Evolutionary conservation across 1,284 basidiomycete genomes (phyloP).

Genomic region (Sporisorium iseilematis-ciliati): DNA sequence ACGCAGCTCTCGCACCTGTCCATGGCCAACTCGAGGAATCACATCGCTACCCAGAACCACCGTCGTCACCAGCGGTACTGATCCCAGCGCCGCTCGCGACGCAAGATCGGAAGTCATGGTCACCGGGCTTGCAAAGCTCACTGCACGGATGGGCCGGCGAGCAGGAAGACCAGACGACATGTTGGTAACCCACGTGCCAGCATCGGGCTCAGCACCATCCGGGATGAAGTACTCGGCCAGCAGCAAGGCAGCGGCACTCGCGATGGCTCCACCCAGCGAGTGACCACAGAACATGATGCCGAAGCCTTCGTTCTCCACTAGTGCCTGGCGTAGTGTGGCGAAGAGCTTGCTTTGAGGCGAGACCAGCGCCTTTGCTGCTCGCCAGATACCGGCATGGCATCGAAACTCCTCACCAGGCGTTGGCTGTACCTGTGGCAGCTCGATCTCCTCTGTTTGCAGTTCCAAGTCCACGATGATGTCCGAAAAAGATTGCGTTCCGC

Average conservation of each 20-base stretch:
- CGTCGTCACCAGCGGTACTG: slow-evolving; percentile 61
- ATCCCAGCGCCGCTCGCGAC: slow-evolving; percentile 52
- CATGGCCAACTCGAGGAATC: slow-evolving; percentile 66
- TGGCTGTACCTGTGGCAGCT: slow-evolving; percentile 55
- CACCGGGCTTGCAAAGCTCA: slow-evolving; percentile 67
- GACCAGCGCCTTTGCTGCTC: slow-evolving; percentile 63
- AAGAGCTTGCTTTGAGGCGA: slow-evolving; percentile 61
- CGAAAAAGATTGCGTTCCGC: slow-evolving; percentile 67
- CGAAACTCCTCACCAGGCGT: slow-evolving; percentile 51
- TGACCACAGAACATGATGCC: slow-evolving; percentile 67
- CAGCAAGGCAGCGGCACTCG: slow-evolving; percentile 64
- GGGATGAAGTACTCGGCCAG: slow-evolving; percentile 60
- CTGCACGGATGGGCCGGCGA: slow-evolving; percentile 60
- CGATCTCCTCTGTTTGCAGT: slow-evolving; percentile 61
- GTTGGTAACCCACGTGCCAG: slow-evolving; percentile 62
- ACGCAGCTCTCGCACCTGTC: slow-evolving; percentile 66
- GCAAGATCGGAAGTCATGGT: slow-evolving; percentile 64
- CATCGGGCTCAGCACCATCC: slow-evolving; percentile 38
- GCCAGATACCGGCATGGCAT: slow-evolving; percentile 67
- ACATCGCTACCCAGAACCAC: slow-evolving; percentile 64
- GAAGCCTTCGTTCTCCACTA: slow-evolving; percentile 63
- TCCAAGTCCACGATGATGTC: slow-evolving; percentile 69
- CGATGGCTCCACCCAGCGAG: slow-evolving; percentile 66
- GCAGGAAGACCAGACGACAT: slow-evolving; percentile 59
- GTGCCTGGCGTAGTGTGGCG: slow-evolving; percentile 51